A percentile compares a stretch with the other conserved stretches of the same genome.
Conservation (phyloP, 2,329 filamentous ascomycete species). For the Xylaria sp. region DNA sequence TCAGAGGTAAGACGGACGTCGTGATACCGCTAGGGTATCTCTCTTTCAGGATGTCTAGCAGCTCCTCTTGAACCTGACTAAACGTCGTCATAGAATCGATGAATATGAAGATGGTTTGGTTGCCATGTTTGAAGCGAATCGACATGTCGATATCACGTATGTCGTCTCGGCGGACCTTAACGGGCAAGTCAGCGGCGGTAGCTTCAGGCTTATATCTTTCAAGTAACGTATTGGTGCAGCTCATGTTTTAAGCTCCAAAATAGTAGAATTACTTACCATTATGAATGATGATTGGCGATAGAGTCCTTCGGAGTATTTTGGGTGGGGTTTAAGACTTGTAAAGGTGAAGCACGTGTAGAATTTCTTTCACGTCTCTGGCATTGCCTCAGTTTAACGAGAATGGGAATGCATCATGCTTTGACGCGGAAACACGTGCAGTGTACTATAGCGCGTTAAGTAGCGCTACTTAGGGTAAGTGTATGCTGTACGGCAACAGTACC, state of each 20-base stretch:
- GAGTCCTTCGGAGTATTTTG: background rate
- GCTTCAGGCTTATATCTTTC: background rate
- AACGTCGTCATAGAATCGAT: slow-evolving; percentile 69
- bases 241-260: background rate
- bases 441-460: slow-evolving; percentile 16
- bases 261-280: slow-evolving; percentile 29
- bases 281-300: slow-evolving; percentile 1
- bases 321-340: background rate
- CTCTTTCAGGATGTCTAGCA: slow-evolving; percentile 68
- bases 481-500: background rate
- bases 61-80: slow-evolving; percentile 64
- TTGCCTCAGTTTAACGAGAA: background rate
- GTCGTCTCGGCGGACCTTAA: slow-evolving; percentile 40
- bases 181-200: slow-evolving; percentile 32
- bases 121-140: slow-evolving; percentile 77
- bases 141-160: slow-evolving; percentile 56
- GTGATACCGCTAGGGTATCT: slow-evolving; percentile 66
- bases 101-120: slow-evolving; percentile 76
- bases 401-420: background rate
- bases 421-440: slow-evolving; percentile 28
- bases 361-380: background rate
- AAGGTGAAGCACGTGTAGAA: slow-evolving; percentile 6
- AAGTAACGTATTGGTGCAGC: background rate
- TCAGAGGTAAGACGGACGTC: slow-evolving; percentile 48
- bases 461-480: background rate